Evolutionary conservation across 1,284 basidiomycete species (phyloP), one percentile per base, ranked within the genome.

Genomic region (Malassezia nana): DNA sequence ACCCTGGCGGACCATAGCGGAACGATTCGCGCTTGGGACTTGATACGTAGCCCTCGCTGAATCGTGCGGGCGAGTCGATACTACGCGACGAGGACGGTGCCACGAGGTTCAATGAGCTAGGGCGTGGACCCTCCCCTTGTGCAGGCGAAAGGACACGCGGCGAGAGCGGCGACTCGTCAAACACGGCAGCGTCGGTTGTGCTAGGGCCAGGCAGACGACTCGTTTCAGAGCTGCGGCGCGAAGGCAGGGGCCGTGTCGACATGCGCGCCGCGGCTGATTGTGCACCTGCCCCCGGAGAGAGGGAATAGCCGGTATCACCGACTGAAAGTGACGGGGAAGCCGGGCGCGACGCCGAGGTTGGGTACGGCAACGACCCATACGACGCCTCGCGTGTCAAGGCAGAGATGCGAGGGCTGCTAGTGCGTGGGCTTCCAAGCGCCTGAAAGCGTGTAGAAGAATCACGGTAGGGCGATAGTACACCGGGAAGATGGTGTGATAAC

Each of bases 301-400:
- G 56, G 16, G 65, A 64, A n/a, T 55, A 59, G 2, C 59, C 57
- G 9, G 58, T 50, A 20, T 57, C 55, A 32, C 16, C 15, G 4
- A 29, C 12, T 3, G 3, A 53, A 45, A 32, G 29, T 9, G 60
- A 54, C 3, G 65, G 66, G 8, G 63, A 66, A 3, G 58, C 59
- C 1, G 65, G 64, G 20, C 66, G 61, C 33, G 66, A 66, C 13
- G 65, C 57, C 8, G 64, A 66, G 24, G 67, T 69, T 16, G 67
- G 65, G 30, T 69, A 71, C 22, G 55, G 52, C 54, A 44, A 58
- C 13, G 50, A 55, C 30, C 55, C 58, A 18, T 65, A 47, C 10
- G 66, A 57, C 4, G 67, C 66, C 42, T 71, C 67, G 4, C 69
- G 59, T 10, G 66, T 59, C n/a, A 71, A 55, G 28, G 65, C 66